These are phyloP conservation scores for Purpureocillium lavendulum DNA, from an alignment of 2,329 filamentous ascomycete species.

Conservation along the genomic window DNA sequence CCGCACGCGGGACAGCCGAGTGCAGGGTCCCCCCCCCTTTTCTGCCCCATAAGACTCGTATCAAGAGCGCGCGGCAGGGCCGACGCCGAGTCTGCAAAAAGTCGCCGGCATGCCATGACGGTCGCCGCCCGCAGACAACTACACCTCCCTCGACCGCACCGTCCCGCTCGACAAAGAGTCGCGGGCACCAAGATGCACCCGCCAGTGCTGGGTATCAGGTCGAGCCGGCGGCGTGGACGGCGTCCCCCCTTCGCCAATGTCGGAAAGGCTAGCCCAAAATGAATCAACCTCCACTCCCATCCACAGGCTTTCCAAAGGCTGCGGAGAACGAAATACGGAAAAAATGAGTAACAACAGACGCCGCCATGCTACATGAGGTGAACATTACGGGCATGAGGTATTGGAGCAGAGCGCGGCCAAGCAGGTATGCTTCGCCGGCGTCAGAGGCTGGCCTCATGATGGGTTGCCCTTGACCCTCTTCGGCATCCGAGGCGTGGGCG, in stretches of 20 bases:
- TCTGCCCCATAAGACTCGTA: no score
- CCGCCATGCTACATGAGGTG: slow-evolving; percentile 28
- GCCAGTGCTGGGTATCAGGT: slow-evolving; percentile 10
- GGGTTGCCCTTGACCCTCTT: slow-evolving; percentile 45
- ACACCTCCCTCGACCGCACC: not conserved
- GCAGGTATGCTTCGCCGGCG: not conserved
- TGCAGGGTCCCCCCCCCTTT: no score
- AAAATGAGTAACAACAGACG: slow-evolving; percentile 19
- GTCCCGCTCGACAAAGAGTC: slow-evolving; percentile 1
- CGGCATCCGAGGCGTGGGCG: slow-evolving; percentile 47
- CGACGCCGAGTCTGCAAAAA: no score
- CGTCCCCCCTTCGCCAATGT: not conserved
- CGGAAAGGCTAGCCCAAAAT: slow-evolving; percentile 11
- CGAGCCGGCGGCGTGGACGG: slow-evolving; percentile 3
- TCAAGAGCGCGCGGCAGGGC: no score
- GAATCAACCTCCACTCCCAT: slow-evolving; percentile 3
- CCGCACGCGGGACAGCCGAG: no score
- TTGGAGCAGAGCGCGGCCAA: not conserved
- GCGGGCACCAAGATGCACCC: no score
- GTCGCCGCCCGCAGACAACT: no score
- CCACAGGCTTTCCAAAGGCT: slow-evolving; percentile 7
- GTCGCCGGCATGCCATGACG: no score
- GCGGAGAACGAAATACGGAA: slow-evolving; percentile 12
- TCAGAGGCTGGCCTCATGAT: slow-evolving; percentile 12
- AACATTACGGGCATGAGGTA: slow-evolving; percentile 16